phyloP scores from a whole-genome alignment of 139 green algal species.

The Zygnema cylindricum region DNA sequence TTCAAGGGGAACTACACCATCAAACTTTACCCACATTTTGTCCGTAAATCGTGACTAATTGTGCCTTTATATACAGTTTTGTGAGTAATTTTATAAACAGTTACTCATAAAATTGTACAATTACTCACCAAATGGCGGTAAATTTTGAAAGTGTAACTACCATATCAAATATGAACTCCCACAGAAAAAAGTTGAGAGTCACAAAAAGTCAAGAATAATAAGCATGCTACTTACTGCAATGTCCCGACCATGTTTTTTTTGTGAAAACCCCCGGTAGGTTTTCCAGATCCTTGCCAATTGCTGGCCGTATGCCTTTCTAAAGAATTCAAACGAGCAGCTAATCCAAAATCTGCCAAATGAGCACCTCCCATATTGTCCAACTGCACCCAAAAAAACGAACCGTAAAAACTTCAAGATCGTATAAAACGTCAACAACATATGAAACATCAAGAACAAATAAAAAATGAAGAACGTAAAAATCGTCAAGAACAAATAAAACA shows the following conservation, averaged over 20 bases:
- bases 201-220: no score
- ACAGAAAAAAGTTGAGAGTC: no score
- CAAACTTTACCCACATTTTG: no score
- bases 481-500: background rate
- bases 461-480: background rate
- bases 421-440: background rate
- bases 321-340: background rate
- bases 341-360: constrained; percentile 41
- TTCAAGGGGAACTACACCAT: no score
- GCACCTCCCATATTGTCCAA: constrained; percentile 23
- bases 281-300: constrained; percentile 49
- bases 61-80: no score
- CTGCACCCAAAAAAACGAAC: constrained; percentile 30
- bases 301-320: constrained; percentile 19
- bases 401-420: background rate
- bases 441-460: background rate
- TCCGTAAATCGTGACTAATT: no score
- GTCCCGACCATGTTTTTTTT: constrained; percentile 64
- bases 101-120: no score
- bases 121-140: no score
- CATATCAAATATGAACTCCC: no score
- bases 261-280: constrained; percentile 62
- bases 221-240: no score
- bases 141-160: no score
- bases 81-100: no score